phyloP scores from a whole-genome alignment of 805 yeast genomes.

The Pichia manshurica region DNA sequence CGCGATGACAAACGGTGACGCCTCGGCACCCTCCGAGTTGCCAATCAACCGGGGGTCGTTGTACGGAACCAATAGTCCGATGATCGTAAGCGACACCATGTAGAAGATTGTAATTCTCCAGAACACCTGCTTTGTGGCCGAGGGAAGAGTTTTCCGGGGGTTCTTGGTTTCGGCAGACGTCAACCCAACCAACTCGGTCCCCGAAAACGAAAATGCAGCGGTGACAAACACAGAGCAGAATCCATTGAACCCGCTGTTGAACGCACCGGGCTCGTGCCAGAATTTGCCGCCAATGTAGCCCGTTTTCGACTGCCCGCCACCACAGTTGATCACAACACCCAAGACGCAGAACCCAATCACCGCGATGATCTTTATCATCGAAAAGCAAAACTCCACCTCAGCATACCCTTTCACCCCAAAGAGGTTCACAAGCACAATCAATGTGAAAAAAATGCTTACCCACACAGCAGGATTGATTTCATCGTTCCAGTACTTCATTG shows the following conservation, averaged over 20 bases:
- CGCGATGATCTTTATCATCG: conserved; percentile 46
- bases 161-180: conserved; percentile 57
- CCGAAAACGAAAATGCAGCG: conserved; percentile 55
- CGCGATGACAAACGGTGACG: conserved; percentile 69
- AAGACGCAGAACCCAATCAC: conserved; percentile 51
- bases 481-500: conserved; percentile 41
- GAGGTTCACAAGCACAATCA: conserved; percentile 43
- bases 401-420: conserved; percentile 60
- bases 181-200: conserved; percentile 56
- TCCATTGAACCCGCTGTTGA: conserved; percentile 46
- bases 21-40: conserved; percentile 41
- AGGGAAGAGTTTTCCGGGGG: conserved; percentile 50
- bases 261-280: conserved; percentile 58
- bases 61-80: conserved; percentile 56
- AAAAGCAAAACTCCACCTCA: conserved; percentile 54
- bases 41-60: conserved; percentile 43
- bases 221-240: conserved; percentile 54
- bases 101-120: conserved; percentile 55
- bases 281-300: conserved; percentile 51
- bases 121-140: conserved; percentile 55
- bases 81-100: conserved; percentile 42
- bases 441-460: conserved; percentile 44
- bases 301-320: conserved; percentile 54
- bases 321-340: conserved; percentile 45
- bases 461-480: conserved; percentile 44